These are phyloP conservation scores for Lactarius pseudohatsudake DNA, from an alignment of 768 basidiomycete species.

Conservation along the genomic window DNA sequence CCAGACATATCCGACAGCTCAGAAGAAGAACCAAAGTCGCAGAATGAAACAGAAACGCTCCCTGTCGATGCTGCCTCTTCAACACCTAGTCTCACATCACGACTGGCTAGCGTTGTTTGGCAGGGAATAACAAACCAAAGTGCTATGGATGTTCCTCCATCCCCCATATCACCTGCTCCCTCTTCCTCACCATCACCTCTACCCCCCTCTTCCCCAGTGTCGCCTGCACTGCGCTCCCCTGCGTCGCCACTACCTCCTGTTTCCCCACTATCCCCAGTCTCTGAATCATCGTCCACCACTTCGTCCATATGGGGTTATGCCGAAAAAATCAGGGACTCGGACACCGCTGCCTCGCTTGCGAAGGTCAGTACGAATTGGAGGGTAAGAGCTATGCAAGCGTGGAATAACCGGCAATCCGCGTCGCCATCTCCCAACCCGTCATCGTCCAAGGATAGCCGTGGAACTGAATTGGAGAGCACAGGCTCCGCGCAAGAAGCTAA, in stretches of 20 bases:
- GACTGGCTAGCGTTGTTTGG: constrained; percentile 67
- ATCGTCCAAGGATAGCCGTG: constrained; percentile 15
- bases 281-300: constrained; percentile 23
- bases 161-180: constrained; percentile 38
- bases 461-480: constrained; percentile 3
- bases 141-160: constrained; percentile 63
- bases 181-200: constrained; percentile 40
- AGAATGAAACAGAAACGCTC: constrained; percentile 46
- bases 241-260: constrained; percentile 30
- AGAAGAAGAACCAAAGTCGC: constrained; percentile 33
- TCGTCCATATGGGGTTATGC: constrained; percentile 63
- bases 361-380: constrained; percentile 79
- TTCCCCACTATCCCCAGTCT: constrained; percentile 26
- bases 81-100: constrained; percentile 45
- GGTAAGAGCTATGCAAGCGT: constrained; percentile 53
- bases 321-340: constrained; percentile 70
- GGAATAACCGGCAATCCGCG: constrained; percentile 30
- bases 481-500: constrained; percentile 9
- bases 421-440: constrained; percentile 28
- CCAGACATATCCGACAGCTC: constrained; percentile 35
- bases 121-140: constrained; percentile 73
- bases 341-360: constrained; percentile 64
- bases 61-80: not conserved
- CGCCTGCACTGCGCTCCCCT: constrained; percentile 34
- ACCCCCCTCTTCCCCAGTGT: constrained; percentile 36